A percentile compares a stretch with the other conserved stretches of the same genome.
phyloP scores from a whole-genome alignment of 495 filamentous ascomycete genomes.

The Podospora comata region DNA sequence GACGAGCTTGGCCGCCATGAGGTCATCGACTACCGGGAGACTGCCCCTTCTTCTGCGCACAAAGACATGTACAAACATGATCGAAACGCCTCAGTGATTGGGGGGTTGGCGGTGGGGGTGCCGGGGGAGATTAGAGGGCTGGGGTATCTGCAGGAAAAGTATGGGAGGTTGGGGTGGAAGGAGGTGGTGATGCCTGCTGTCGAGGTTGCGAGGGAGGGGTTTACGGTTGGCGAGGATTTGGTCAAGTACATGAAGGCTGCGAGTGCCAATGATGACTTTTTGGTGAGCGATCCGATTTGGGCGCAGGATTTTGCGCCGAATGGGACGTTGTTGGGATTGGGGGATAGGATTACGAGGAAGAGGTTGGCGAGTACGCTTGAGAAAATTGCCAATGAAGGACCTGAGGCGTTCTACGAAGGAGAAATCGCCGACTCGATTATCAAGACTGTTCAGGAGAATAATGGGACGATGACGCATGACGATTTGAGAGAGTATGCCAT shows the following conservation, averaged over 20 bases:
- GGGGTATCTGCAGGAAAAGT: constrained; percentile 68
- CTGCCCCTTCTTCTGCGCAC: constrained; percentile 71
- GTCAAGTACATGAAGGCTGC: constrained; percentile 62
- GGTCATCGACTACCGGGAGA: constrained; percentile 82
- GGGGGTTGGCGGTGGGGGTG: constrained; percentile 56
- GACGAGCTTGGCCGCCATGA: constrained; percentile 62
- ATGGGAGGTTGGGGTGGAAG: constrained; percentile 42
- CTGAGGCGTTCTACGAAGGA: constrained; percentile 75
- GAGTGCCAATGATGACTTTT: constrained; percentile 50
- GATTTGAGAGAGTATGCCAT: constrained; percentile 71
- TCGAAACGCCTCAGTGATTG: constrained; percentile 36
- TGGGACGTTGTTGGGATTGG: constrained; percentile 50
- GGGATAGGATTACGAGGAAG: constrained; percentile 72
- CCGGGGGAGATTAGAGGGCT: constrained; percentile 81
- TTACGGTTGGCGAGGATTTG: constrained; percentile 57
- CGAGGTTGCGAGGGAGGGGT: constrained; percentile 70
- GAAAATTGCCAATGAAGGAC: constrained; percentile 64
- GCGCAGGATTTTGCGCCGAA: constrained; percentile 87
- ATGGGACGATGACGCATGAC: constrained; percentile 79
- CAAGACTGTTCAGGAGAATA: constrained; percentile 54
- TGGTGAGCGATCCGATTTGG: constrained; percentile 71
- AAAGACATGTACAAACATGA: constrained; percentile 71
- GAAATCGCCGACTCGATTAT: constrained; percentile 67
- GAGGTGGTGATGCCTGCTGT: constrained; percentile 68
- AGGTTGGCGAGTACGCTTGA: constrained; percentile 76